phyloP scores from a whole-genome alignment of 139 green algal species.

The Tetratostichococcus sp. region DNA sequence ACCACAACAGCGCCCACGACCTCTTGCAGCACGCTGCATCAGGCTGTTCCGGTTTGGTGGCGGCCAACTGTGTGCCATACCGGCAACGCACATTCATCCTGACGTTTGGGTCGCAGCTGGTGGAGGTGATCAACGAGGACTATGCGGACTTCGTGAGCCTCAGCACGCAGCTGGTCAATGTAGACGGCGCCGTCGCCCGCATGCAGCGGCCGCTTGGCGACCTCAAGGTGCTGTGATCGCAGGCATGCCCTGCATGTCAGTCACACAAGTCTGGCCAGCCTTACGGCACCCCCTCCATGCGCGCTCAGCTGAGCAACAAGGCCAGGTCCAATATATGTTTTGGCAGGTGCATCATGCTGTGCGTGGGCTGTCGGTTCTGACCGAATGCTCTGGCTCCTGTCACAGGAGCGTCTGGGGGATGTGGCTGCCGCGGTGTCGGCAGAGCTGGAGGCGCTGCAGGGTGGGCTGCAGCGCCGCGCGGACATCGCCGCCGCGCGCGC shows the following conservation, averaged over 20 bases:
- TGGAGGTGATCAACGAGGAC: slow-evolving; percentile 94
- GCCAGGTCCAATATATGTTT: too few relatives aligned
- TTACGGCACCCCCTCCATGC: too few relatives aligned
- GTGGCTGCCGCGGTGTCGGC: slow-evolving; percentile 43
- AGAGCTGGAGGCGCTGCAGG: slow-evolving; percentile 57
- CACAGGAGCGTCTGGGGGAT: slow-evolving; percentile 20
- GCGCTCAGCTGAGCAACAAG: too few relatives aligned
- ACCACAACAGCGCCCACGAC: too few relatives aligned
- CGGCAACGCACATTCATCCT: not conserved
- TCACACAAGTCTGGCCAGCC: too few relatives aligned
- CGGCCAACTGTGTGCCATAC: too few relatives aligned
- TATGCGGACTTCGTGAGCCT: slow-evolving; percentile 92
- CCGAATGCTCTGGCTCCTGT: too few relatives aligned
- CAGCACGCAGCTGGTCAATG: slow-evolving; percentile 72
- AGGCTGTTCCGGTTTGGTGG: too few relatives aligned
- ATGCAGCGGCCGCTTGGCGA: slow-evolving; percentile 80
- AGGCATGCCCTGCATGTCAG: too few relatives aligned
- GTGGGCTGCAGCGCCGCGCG: slow-evolving; percentile 62
- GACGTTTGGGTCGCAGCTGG: slow-evolving; percentile 43
- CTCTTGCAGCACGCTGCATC: too few relatives aligned
- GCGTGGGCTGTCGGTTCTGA: too few relatives aligned
- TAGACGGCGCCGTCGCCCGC: slow-evolving; percentile 79
- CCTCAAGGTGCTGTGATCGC: slow-evolving; percentile 58
- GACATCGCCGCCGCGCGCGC: slow-evolving; percentile 57
- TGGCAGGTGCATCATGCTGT: too few relatives aligned